Conservation (phyloP, 2,329 filamentous ascomycete genomes). For the Anthostomella pinea region DNA sequence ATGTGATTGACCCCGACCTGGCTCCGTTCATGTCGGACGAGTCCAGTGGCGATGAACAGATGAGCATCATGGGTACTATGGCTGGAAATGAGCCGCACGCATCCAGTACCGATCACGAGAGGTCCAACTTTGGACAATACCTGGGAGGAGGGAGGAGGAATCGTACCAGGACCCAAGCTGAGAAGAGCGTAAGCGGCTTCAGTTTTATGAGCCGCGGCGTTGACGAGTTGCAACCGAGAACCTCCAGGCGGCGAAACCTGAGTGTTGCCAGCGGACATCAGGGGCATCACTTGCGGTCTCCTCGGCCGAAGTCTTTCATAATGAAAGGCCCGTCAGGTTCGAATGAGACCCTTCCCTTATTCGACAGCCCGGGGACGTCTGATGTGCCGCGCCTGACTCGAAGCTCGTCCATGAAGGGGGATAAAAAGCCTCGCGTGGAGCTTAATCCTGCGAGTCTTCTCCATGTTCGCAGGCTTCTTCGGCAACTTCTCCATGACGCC, state of each 20-base stretch:
- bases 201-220: constrained; percentile 67
- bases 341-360: constrained; percentile 48
- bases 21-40: constrained; percentile 95
- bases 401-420: constrained; percentile 79
- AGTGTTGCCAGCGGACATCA: constrained; percentile 79
- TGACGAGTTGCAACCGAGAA: constrained; percentile 62
- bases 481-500: constrained; percentile 77
- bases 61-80: constrained; percentile 77
- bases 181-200: constrained; percentile 71
- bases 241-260: constrained; percentile 72
- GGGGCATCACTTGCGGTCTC: constrained; percentile 69
- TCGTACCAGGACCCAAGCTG: constrained; percentile 63
- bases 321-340: constrained; percentile 55
- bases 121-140: constrained; percentile 67
- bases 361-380: constrained; percentile 42
- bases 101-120: constrained; percentile 71
- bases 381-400: constrained; percentile 57
- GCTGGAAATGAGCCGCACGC: constrained; percentile 63
- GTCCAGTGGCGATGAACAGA: constrained; percentile 88
- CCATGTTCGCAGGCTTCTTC: constrained; percentile 82
- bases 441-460: constrained; percentile 83
- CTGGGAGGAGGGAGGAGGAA: constrained; percentile 73
- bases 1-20: constrained; percentile 95
- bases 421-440: constrained; percentile 71
- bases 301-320: constrained; percentile 58